Percentiles rank a stretch among this genome's conserved stretches.
Conservation (phyloP, 2,329 filamentous ascomycete species). For the Cercospora zeina region DNA sequence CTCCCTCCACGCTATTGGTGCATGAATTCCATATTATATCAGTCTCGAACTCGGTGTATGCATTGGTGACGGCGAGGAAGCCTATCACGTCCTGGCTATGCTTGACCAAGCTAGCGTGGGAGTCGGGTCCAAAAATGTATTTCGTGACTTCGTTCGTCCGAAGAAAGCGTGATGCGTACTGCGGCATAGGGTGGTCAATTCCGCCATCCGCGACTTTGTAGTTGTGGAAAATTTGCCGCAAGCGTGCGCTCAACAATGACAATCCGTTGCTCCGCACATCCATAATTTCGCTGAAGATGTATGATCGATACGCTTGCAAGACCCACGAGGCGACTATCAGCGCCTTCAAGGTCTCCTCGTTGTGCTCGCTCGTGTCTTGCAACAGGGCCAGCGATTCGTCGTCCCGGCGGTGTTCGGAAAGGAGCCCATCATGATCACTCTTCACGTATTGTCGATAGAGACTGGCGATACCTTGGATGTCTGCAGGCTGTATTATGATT, state of each 20-base stretch:
- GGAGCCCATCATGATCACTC: slow-evolving; percentile 29
- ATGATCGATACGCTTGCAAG: slow-evolving; percentile 66
- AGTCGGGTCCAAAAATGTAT: slow-evolving; percentile 86
- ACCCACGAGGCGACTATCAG: slow-evolving; percentile 66
- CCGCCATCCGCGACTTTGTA: slow-evolving; percentile 24
- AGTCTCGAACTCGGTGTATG: slow-evolving; percentile 70
- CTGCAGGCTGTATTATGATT: slow-evolving; percentile 8
- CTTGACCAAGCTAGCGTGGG: slow-evolving; percentile 84
- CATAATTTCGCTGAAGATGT: slow-evolving; percentile 85
- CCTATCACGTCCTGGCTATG: slow-evolving; percentile 81
- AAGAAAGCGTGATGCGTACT: slow-evolving; percentile 69
- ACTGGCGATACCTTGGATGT: slow-evolving; percentile 11
- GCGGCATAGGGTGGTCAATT: slow-evolving; percentile 57
- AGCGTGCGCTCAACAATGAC: slow-evolving; percentile 67
- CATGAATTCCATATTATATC: slow-evolving; percentile 84
- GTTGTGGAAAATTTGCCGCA: slow-evolving; percentile 66
- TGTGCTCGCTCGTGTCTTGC: slow-evolving; percentile 22
- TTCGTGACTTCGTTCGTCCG: slow-evolving; percentile 70
- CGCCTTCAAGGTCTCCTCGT: slow-evolving; percentile 40
- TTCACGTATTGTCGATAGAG: slow-evolving; percentile 33
- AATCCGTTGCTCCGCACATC: slow-evolving; percentile 80
- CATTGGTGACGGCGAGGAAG: slow-evolving; percentile 77
- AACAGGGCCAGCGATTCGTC: slow-evolving; percentile 11
- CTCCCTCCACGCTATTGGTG: slow-evolving; percentile 75
- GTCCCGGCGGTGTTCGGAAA: slow-evolving; percentile 19